These are phyloP conservation scores for Fusarium sp. DNA, from an alignment of 2,329 filamentous ascomycete genomes.

Conservation along the genomic window DNA sequence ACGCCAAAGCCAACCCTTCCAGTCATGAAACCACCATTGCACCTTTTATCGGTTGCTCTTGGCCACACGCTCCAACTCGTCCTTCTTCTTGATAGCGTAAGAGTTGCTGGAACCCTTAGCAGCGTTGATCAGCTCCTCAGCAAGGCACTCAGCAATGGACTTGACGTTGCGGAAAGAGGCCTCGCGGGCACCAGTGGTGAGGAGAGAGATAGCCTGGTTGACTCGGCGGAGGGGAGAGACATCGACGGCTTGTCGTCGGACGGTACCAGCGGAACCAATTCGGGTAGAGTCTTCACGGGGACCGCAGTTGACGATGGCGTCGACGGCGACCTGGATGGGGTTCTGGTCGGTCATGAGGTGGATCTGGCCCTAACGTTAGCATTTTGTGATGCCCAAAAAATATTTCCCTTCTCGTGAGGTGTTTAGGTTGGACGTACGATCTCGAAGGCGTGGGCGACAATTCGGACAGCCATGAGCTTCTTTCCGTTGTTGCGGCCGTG, in stretches of 20 bases:
- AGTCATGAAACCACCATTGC: constrained; percentile 52
- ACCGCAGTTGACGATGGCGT: constrained; percentile 99
- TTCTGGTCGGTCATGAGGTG: constrained; percentile 99
- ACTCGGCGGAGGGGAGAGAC: constrained; percentile 98
- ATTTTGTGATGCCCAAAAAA: constrained; percentile 13
- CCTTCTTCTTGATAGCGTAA: constrained; percentile 99
- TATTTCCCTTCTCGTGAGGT: constrained; percentile 9
- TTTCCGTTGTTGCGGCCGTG: constrained; percentile 99
- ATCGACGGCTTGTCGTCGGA: constrained; percentile 99
- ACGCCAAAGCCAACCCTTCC: constrained; percentile 59
- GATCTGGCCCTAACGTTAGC: constrained; percentile 72
- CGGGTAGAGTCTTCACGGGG: constrained; percentile 99
- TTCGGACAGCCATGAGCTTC: constrained; percentile 99
- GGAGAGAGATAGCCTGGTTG: constrained; percentile 99
- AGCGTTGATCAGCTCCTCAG: constrained; percentile 99
- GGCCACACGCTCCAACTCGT: constrained; percentile 99
- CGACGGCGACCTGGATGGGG: constrained; percentile 99
- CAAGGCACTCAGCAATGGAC: constrained; percentile 99
- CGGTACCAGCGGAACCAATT: constrained; percentile 99
- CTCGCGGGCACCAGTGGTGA: constrained; percentile 99
- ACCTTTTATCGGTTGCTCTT: constrained; percentile 99
- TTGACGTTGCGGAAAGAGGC: constrained; percentile 99
- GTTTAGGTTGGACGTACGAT: constrained; percentile 78
- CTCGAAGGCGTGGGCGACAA: constrained; percentile 98
- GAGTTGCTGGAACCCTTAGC: constrained; percentile 99